Percentiles rank a stretch among this genome's conserved stretches.
Conservation (phyloP, 192 early-diverging fungal species). For the Spinellus fusiger region DNA sequence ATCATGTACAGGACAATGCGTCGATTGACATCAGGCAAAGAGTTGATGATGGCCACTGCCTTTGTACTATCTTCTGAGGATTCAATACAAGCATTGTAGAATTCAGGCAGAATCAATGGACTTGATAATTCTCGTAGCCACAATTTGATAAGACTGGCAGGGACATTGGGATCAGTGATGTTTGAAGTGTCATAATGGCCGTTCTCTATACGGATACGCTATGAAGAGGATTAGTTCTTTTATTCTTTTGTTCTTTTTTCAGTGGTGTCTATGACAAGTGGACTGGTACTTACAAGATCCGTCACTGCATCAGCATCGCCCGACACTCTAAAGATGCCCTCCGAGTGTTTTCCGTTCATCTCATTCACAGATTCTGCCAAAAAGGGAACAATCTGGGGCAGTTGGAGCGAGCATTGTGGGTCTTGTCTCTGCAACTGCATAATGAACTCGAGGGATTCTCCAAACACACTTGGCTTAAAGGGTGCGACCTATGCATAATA, state of each 20-base stretch:
- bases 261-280: too few relatives aligned
- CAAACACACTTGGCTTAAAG: slow-evolving; percentile 83
- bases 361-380: slow-evolving; percentile 66
- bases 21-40: slow-evolving; percentile 56
- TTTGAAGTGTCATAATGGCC: slow-evolving; percentile 61
- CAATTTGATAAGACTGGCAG: slow-evolving; percentile 84
- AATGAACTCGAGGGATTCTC: slow-evolving; percentile 81
- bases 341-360: slow-evolving; percentile 72
- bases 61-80: slow-evolving; percentile 47
- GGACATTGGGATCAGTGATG: slow-evolving; percentile 87
- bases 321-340: slow-evolving; percentile 96
- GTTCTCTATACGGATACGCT: slow-evolving; percentile 79
- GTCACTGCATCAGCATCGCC: slow-evolving; percentile 86
- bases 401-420: slow-evolving; percentile 41
- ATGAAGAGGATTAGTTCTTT: neutral
- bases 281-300: slow-evolving; percentile 44
- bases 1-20: slow-evolving; percentile 74
- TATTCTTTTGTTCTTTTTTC: neutral
- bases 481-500: slow-evolving; percentile 57
- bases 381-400: slow-evolving; percentile 82
- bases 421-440: slow-evolving; percentile 58
- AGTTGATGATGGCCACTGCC: slow-evolving; percentile 43
- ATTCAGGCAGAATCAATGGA: slow-evolving; percentile 77
- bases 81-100: slow-evolving; percentile 74
- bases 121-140: slow-evolving; percentile 94